phyloP scores from a whole-genome alignment of 371 early-diverging fungal genomes.

The Lichtheimia ramosa region DNA sequence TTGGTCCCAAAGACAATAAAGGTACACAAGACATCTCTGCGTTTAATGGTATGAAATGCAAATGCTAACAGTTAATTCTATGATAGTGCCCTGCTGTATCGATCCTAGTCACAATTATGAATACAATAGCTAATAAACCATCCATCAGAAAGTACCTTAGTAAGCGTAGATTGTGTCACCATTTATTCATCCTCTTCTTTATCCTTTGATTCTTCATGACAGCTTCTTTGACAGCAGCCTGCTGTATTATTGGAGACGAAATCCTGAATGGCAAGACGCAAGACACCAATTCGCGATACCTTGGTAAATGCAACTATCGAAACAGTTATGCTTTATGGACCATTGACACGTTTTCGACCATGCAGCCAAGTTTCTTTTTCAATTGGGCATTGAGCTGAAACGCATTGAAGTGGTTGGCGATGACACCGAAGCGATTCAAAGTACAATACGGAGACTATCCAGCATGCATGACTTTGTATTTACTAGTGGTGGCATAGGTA shows the following conservation, averaged over 20 bases:
- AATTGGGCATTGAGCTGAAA: conserved; percentile 56
- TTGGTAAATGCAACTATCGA: conserved; percentile 33
- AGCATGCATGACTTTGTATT: conserved; percentile 54
- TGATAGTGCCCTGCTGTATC: too few species aligned
- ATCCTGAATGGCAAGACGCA: conserved; percentile 74
- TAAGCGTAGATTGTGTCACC: too few species aligned
- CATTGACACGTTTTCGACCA: background rate
- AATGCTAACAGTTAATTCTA: too few species aligned
- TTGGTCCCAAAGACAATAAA: too few species aligned
- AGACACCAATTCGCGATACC: conserved; percentile 64
- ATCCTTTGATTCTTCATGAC: background rate
- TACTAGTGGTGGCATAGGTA: conserved; percentile 72
- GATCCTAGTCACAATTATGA: too few species aligned
- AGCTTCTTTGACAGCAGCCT: conserved; percentile 34
- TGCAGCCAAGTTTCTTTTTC: conserved; percentile 55
- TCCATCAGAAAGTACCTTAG: too few species aligned
- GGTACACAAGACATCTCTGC: too few species aligned
- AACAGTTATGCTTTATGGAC: background rate
- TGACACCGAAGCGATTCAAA: conserved; percentile 40
- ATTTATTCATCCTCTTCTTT: too few species aligned
- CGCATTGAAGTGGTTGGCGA: conserved; percentile 62
- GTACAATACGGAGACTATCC: conserved; percentile 46
- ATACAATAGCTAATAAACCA: too few species aligned
- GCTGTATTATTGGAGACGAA: conserved; percentile 64
- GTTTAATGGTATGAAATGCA: too few species aligned